Evolutionary conservation across 345 rosid genomes (phyloP).

Genomic region (Brassica cretica): DNA sequence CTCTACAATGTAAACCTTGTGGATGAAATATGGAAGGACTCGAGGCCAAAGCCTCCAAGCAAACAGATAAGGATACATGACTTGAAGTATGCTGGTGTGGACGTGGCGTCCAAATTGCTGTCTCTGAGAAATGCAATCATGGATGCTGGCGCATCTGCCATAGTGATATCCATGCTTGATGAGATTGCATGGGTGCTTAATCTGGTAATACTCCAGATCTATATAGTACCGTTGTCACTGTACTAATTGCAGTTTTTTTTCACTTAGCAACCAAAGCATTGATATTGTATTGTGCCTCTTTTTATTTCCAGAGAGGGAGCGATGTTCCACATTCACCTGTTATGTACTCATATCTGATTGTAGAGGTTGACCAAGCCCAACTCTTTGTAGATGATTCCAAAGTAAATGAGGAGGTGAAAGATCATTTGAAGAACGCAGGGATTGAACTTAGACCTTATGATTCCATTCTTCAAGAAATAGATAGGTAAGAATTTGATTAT

Average conservation of each 20-base stretch:
- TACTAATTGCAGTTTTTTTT: neutral
- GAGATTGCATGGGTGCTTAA: conserved; percentile 95
- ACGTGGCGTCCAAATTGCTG: conserved; percentile 69
- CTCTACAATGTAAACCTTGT: conserved; percentile 72
- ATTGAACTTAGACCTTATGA: conserved; percentile 69
- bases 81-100: conserved; percentile 83
- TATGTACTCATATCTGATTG: conserved; percentile 80
- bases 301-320: conserved; percentile 75
- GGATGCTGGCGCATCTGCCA: conserved; percentile 76
- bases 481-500: conserved; percentile 47
- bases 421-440: conserved; percentile 70
- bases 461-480: conserved; percentile 73
- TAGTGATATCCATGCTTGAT: conserved; percentile 90
- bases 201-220: conserved; percentile 54
- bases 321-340: conserved; percentile 99
- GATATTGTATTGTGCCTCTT: conserved; percentile 25
- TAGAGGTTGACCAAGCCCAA: conserved; percentile 66
- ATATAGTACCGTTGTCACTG: too few relatives aligned
- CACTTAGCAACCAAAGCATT: conserved; percentile 15
- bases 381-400: conserved; percentile 70
- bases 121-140: conserved; percentile 65
- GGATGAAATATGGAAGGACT: conserved; percentile 87
- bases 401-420: conserved; percentile 69
- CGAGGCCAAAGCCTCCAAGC: conserved; percentile 81
- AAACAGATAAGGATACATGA: conserved; percentile 78